Evolutionary conservation across 768 basidiomycete genomes (phyloP), one percentile per base, ranked within the genome.

Genomic region (Sporobolomyces roseus): DNA sequence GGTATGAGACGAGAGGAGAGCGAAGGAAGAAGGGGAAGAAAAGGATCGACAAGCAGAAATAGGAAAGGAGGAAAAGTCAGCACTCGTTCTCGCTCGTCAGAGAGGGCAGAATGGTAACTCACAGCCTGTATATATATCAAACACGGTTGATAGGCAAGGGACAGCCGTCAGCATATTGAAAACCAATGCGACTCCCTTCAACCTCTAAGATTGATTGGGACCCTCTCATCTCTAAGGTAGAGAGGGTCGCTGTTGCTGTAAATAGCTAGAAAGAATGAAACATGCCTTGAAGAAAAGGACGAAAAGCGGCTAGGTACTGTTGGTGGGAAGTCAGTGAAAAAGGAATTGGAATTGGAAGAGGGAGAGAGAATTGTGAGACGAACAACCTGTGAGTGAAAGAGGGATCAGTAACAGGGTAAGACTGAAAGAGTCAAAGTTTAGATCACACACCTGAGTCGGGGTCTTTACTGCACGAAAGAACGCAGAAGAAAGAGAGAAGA

Each of bases 81-180:
- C 29, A 35, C 36, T 43, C 30, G 58, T 6, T 45, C n/a, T 14
- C 12, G 23, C 12, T 4, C 1, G 10, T 12, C 23, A 43, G 48
- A n/a, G 51, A 17, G 2, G 19, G 32, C 5, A n/a, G 29, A 23
- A 43, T 9, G 36, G 7, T 3, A 3, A 63, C 69, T 45, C 43
- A 70, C 69, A 49, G 45, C 56, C 66, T 68, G 68, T 54, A 38
- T 35, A 46, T 9, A 17, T 33, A 45, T 27, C 27, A 30, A 51
- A 62, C 54, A 51, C 43, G 43, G 62, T 41, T 46, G 45, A 48
- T 56, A 56, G 54, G 50, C 63, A 55, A 65, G 54, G 62, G 41
- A 52, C 61, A 65, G 68, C 68, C 59, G 68, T 70, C 68, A 70
- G 68, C 68, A 35, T 3, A n/a, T 13, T 41, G 13, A 30, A 43